Conservation (phyloP, 2,329 filamentous ascomycete genomes). For the Tolypocladium album region DNA sequence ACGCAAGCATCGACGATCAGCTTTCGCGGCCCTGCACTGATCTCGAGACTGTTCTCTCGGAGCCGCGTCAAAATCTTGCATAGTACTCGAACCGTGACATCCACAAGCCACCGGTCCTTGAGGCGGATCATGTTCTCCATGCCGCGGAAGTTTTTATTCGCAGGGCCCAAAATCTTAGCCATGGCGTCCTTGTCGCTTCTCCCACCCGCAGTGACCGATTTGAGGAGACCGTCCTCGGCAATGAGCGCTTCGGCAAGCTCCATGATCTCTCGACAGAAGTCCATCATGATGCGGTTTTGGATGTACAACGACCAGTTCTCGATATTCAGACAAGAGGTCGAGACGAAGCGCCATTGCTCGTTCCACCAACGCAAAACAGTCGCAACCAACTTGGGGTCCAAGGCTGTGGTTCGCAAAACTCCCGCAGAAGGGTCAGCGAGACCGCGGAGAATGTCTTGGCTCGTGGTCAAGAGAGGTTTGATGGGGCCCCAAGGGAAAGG, state of each 20-base stretch:
- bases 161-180: constrained; percentile 26
- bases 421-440: constrained; percentile 47
- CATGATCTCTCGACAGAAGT: constrained; percentile 92
- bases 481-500: constrained; percentile 45
- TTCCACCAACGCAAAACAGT: constrained; percentile 74
- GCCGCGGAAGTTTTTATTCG: constrained; percentile 43
- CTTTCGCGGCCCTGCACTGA: constrained; percentile 47
- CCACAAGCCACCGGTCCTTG: constrained; percentile 76
- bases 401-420: constrained; percentile 39
- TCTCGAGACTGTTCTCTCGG: constrained; percentile 63
- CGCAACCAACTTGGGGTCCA: constrained; percentile 51
- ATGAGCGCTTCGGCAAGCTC: constrained; percentile 82
- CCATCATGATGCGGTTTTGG: constrained; percentile 70
- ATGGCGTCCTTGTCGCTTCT: constrained; percentile 27
- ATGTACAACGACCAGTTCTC: constrained; percentile 72
- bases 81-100: constrained; percentile 70
- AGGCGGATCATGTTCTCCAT: constrained; percentile 85
- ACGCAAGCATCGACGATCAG: constrained; percentile 59
- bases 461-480: constrained; percentile 44
- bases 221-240: constrained; percentile 73
- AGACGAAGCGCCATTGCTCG: constrained; percentile 70
- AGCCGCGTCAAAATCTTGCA: constrained; percentile 75
- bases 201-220: constrained; percentile 43
- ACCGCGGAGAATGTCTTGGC: constrained; percentile 43
- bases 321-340: constrained; percentile 71